These are phyloP conservation scores for Vitis hybrid DNA, from an alignment of 177 flowering plant genomes.

Conservation along the genomic window DNA sequence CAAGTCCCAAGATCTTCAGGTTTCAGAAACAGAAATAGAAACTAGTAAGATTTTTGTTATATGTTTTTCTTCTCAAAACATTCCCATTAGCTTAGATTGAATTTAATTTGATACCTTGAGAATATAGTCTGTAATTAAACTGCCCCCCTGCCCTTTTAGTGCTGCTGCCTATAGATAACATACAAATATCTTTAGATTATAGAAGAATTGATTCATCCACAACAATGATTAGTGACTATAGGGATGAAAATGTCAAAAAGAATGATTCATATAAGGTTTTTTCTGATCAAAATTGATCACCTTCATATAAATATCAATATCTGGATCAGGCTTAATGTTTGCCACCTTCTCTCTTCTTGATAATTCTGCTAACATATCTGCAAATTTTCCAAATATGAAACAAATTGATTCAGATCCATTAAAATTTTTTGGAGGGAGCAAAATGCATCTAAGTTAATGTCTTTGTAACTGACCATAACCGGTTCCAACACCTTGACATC, in stretches of 20 bases:
- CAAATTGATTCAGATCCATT: background rate
- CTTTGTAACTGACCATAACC: constrained; percentile 45
- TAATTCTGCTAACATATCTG: constrained; percentile 80
- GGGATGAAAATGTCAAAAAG: too few relatives aligned
- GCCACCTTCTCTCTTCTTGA: constrained; percentile 87
- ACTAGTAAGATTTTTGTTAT: background rate
- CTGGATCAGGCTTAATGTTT: constrained; percentile 86
- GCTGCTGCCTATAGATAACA: constrained; percentile 53
- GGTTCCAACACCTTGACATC: constrained; percentile 81
- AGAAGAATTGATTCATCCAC: too few relatives aligned
- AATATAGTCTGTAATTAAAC: constrained; percentile 66
- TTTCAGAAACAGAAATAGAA: background rate
- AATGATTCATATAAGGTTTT: background rate
- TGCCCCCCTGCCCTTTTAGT: constrained; percentile 61
- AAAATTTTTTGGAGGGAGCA: background rate
- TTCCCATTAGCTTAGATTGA: background rate
- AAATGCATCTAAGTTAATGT: background rate
- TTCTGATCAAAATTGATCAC: constrained; percentile 24
- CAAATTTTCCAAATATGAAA: constrained; percentile 9
- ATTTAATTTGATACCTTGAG: constrained; percentile 45
- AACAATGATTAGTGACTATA: too few relatives aligned
- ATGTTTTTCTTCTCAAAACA: background rate
- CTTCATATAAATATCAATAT: constrained; percentile 88
- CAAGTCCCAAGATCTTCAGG: constrained; percentile 63
- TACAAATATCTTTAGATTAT: background rate